Conservation (phyloP, 1,284 basidiomycete species). For the Ganoderma sinense region DNA sequence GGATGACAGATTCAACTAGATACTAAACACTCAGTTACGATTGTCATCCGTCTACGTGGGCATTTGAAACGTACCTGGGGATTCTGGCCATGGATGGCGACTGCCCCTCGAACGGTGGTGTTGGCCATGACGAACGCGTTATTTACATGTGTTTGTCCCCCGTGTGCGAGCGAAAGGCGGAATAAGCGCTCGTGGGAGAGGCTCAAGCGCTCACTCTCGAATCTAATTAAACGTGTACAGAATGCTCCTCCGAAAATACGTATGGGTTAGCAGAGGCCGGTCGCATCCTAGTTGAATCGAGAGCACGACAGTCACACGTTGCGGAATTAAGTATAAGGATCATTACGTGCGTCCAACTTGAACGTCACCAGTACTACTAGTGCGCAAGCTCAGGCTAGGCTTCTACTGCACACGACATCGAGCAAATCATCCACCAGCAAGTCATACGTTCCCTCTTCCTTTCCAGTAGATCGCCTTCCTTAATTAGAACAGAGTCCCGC, state of each 20-base stretch:
- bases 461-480: background rate
- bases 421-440: background rate
- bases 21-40: slow-evolving; percentile 63
- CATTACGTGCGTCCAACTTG: background rate
- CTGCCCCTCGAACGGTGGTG: slow-evolving; percentile 84
- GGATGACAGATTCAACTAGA: slow-evolving; percentile 96
- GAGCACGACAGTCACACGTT: background rate
- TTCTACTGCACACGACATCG: background rate
- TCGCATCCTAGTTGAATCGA: background rate
- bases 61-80: slow-evolving; percentile 66
- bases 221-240: no score
- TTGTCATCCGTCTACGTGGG: slow-evolving; percentile 12
- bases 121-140: slow-evolving; percentile 76
- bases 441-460: background rate
- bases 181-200: background rate
- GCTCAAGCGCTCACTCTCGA: no score
- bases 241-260: background rate
- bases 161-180: background rate
- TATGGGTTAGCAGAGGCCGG: background rate
- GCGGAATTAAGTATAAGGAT: background rate
- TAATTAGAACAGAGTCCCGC: background rate
- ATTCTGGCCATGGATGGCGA: slow-evolving; percentile 93
- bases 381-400: background rate
- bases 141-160: slow-evolving; percentile 33
- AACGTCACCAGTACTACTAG: background rate